Base-by-base conservation (phyloP, 2,329 filamentous ascomycete species). In the Arthrobotrys entomopaga region DNA sequence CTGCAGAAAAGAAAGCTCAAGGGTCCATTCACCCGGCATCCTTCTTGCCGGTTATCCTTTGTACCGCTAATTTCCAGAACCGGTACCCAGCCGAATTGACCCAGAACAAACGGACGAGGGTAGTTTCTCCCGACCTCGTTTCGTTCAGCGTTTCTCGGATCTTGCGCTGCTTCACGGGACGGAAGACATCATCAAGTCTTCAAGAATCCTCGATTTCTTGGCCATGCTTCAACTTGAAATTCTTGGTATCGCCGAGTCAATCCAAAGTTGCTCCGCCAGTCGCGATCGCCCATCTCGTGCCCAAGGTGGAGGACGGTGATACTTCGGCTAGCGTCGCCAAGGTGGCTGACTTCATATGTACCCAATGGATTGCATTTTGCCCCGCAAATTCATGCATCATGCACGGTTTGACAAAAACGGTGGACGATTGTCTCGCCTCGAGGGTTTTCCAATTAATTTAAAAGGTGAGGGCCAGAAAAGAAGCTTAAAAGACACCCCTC, bases 401-500 rank as follows among this genome's bases (percentile, higher is more conserved):
- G 70, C 70, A 74, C 24, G n/a, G 70, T 74, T 74, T 74, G 70
- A 63, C 70, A 57, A 61, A 26, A 22, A 58, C 57, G 50, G 59
- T 72, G 67, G 15, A 58, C 63, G 58, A 34, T 34, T 67, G 34
- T 56, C 63, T 74, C 70, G 63, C 70, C 63, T 74, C 63, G 70
- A 63, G 56, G 29, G 40, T 54, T 46, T 40, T 43, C 70, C 57
- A 74, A 57, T 59, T 42, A n/a, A n/a, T n/a, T n/a, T n/a, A 67
- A 59, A 58, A 38, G 8, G 26, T 56, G n/a, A 42, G 49, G 26
- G 19, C 20, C 38, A 65, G 50, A 73, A 72, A 73, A 73, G 69
- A 74, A 74, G 70, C 70, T 74, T 74, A 74, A 74, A 61, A 50
- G 20, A 40, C 40, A 74, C 38, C 60, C 69, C 54, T 57, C 16